Evolutionary conservation across 2,329 filamentous ascomycete genomes (phyloP).

Genomic region (Ramichloridium luteum): DNA sequence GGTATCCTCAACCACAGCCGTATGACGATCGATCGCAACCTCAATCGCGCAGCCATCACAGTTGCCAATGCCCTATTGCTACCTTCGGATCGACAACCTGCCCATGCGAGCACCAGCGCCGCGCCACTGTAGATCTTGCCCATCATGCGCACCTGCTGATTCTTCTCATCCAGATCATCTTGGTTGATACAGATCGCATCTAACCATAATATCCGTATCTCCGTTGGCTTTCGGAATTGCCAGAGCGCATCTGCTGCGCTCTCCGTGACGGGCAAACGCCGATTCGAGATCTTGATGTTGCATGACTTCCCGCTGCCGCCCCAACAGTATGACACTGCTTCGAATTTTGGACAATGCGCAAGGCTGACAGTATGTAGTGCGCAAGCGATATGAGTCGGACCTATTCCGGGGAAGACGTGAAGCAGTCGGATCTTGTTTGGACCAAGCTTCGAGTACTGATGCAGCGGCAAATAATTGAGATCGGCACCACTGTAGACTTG

Average conservation of each 20-base stretch:
- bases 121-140: conserved; percentile 2
- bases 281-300: background rate
- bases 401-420: background rate
- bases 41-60: background rate
- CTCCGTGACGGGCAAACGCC: background rate
- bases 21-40: background rate
- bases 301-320: background rate
- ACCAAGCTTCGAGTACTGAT: background rate
- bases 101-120: background rate
- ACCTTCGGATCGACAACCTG: background rate
- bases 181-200: conserved; percentile 7
- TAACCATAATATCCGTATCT: conserved; percentile 2
- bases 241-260: background rate
- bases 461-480: background rate
- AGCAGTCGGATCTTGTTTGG: background rate
- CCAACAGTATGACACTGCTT: conserved; percentile 1
- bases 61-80: background rate
- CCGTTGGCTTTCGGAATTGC: background rate
- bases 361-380: conserved; percentile 1
- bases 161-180: conserved; percentile 3
- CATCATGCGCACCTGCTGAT: conserved; percentile 5
- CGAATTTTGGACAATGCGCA: background rate
- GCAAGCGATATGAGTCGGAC: background rate
- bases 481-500: background rate
- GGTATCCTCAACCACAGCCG: background rate